Evolutionary conservation across 2,329 filamentous ascomycete genomes (phyloP).

Genomic region (Colletotrichum salicis): DNA sequence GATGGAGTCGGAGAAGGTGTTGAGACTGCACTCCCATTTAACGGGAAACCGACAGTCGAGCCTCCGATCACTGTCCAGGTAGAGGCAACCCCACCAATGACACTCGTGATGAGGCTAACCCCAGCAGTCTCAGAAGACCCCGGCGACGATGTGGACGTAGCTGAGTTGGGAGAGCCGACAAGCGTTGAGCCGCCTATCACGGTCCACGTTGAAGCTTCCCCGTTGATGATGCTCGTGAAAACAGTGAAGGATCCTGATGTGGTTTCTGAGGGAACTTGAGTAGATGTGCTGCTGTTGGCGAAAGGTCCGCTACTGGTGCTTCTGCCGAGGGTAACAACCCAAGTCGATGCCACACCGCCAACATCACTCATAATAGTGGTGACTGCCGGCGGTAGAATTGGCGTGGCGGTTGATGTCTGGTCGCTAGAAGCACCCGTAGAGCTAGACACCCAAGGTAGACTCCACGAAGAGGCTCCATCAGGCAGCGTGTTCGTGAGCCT

Average conservation of each 20-base stretch:
- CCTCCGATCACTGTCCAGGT: not conserved
- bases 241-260: not conserved
- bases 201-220: not conserved
- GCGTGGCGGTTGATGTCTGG: not conserved
- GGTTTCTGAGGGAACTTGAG: not conserved
- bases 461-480: not conserved
- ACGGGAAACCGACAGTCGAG: not conserved
- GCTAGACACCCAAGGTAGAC: not conserved
- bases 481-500: not conserved
- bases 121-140: not conserved
- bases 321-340: not conserved
- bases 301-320: not conserved
- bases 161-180: not conserved
- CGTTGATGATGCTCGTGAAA: not conserved
- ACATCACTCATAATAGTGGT: slow-evolving; percentile 4
- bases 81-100: not conserved
- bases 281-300: not conserved
- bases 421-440: not conserved
- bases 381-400: not conserved
- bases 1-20: not conserved
- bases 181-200: not conserved
- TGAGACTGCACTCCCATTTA: not conserved
- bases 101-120: not conserved
- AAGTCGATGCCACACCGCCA: slow-evolving; percentile 1
- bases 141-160: not conserved